Percentiles rank a stretch among this genome's conserved stretches.
phyloP scores from a whole-genome alignment of 768 basidiomycete species.

The Strobilomyces dryophilus region DNA sequence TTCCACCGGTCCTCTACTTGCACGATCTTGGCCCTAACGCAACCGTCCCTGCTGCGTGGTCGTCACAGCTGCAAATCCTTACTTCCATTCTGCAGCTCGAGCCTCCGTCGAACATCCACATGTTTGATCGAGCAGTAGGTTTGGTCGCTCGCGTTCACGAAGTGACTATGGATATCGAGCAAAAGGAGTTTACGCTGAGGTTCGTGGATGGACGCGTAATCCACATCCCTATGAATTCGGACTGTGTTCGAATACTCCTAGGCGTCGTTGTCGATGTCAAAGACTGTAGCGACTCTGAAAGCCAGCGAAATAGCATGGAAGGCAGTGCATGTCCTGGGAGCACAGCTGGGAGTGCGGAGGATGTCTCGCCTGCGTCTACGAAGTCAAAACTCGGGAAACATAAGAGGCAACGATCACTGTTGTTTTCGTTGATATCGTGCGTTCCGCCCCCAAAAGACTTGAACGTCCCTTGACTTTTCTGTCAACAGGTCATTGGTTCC shows the following conservation, averaged over 20 bases:
- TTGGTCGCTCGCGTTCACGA: constrained; percentile 52
- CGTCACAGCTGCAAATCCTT: constrained; percentile 47
- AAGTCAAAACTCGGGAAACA: constrained; percentile 43
- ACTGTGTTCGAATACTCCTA: constrained; percentile 44
- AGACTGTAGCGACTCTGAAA: constrained; percentile 38
- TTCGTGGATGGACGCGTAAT: constrained; percentile 56
- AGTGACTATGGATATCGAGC: constrained; percentile 57
- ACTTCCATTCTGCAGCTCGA: constrained; percentile 49
- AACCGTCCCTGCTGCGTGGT: constrained; percentile 50
- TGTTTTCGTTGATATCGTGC: constrained; percentile 66
- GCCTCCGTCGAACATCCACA: constrained; percentile 48
- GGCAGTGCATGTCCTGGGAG: constrained; percentile 23
- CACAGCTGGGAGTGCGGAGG: constrained; percentile 15
- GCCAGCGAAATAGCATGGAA: constrained; percentile 30
- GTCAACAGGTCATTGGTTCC: constrained; percentile 27
- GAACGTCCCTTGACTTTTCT: constrained; percentile 1
- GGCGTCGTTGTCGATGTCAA: constrained; percentile 51
- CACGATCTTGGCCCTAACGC: constrained; percentile 29
- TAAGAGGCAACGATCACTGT: constrained; percentile 66
- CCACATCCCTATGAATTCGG: constrained; percentile 43
- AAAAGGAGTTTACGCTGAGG: constrained; percentile 42
- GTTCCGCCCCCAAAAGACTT: not conserved
- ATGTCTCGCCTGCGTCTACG: constrained; percentile 11
- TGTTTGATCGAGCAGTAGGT: constrained; percentile 57
- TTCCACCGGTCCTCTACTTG: constrained; percentile 39